Conservation (phyloP, 2,329 filamentous ascomycete genomes). For the Helotiales sp. region DNA sequence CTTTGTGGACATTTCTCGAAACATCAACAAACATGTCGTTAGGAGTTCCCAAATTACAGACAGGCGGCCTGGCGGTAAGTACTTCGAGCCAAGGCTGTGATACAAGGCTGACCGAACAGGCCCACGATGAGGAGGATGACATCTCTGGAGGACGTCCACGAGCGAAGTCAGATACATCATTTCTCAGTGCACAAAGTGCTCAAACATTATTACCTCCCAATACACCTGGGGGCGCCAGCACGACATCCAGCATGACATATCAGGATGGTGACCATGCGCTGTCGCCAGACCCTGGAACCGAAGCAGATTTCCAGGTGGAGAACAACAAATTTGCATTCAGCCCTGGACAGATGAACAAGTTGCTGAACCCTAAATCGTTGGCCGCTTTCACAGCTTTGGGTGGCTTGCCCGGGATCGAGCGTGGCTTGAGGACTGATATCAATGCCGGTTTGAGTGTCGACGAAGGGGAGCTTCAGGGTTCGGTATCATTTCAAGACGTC, state of each 20-base stretch:
- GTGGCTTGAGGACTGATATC: constrained; percentile 70
- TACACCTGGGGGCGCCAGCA: constrained; percentile 19
- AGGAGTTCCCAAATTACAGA: constrained; percentile 15
- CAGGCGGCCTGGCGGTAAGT: constrained; percentile 14
- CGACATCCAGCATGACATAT: constrained; percentile 17
- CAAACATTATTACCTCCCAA: constrained; percentile 14
- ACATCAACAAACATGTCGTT: constrained; percentile 6
- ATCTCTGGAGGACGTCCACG: constrained; percentile 13
- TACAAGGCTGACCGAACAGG: constrained; percentile 14
- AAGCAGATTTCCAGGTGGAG: constrained; percentile 69
- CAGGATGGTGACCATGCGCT: constrained; percentile 30
- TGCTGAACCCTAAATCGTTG: constrained; percentile 79
- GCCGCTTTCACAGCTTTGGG: constrained; percentile 77
- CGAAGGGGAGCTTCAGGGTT: constrained; percentile 65
- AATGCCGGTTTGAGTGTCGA: constrained; percentile 71
- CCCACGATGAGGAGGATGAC: constrained; percentile 12
- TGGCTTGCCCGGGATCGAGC: constrained; percentile 74
- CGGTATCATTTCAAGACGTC: constrained; percentile 70
- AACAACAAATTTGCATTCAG: constrained; percentile 76
- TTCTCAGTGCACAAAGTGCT: constrained; percentile 17
- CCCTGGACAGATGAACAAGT: constrained; percentile 74
- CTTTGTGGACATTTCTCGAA: background rate
- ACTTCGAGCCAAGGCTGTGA: background rate
- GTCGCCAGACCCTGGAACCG: constrained; percentile 70
- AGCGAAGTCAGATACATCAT: constrained; percentile 17